Evolutionary conservation across 257 asterid species (phyloP), one percentile per base, ranked within the genome.

Genomic region (Cinchona pubescens): DNA sequence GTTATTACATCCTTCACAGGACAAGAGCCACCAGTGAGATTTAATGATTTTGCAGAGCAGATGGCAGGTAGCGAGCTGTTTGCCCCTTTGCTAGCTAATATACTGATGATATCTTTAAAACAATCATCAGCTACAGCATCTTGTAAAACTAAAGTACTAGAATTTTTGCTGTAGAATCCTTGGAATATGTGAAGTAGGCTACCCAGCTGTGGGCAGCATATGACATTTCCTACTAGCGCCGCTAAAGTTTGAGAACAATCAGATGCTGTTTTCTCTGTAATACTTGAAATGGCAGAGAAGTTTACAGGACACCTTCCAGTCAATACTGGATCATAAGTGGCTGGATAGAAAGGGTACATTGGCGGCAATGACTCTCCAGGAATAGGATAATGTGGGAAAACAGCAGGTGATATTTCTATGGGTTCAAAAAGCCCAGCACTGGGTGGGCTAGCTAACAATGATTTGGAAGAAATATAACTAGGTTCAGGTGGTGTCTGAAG

Each of bases 151-250:
- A 95, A 85, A 53, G 83, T 84, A 79, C 87, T 86, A 15, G 98
- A 88, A 82, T 80, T 78, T 59, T 78, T 79, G 79, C 97, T 82
- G 83, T 87, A 91, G 77, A 85, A 88, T 67, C 98, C 99, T 83
- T 91, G 97, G 86, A 95, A 95, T 82, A 95, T 88, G 88, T 81
- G 98, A 75, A 95, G 94, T 85, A 95, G 88, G 88, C 99, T 95
- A 78, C 74, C 84, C 79, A 92, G 83, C 70, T 95, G 99, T 14
- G 99, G 99, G 85, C 98, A 95, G 88, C 99, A 95, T 79, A 95
- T 88, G 48, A 95, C 98, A 34, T 92, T 91, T 78, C 94, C 97
- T 30, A 91, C 98, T 67, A 91, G 84, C 53, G 86, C 82, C 51
- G 99, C 97, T 78, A 91, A 88, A n/a, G 87, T 88, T 84, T 84